Conservation (phyloP, 257 asterid species). For the Ophiorrhiza pumila region DNA sequence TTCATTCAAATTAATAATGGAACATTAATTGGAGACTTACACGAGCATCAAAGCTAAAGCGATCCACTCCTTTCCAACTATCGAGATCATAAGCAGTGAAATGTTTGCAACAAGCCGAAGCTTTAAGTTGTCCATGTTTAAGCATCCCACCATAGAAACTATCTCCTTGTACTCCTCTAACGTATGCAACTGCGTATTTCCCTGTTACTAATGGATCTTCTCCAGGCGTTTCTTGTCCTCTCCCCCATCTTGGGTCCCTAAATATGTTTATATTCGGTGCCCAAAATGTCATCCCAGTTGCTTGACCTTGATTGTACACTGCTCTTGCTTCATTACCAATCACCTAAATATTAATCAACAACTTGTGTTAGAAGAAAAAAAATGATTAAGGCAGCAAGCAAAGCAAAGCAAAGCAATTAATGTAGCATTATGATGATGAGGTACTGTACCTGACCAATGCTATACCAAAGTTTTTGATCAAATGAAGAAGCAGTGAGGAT, state of each 20-base stretch:
- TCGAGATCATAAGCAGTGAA: slow-evolving; percentile 86
- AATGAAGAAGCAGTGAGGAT: slow-evolving; percentile 84
- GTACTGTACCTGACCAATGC: slow-evolving; percentile 59
- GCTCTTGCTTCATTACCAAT: slow-evolving; percentile 74
- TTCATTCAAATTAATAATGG: too few species aligned
- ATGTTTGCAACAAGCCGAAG: slow-evolving; percentile 86
- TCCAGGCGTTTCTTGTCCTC: slow-evolving; percentile 92
- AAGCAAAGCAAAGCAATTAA: too few species aligned
- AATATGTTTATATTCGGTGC: slow-evolving; percentile 76
- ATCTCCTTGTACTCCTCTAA: slow-evolving; percentile 78
- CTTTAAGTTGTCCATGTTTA: slow-evolving; percentile 42
- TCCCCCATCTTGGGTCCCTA: slow-evolving; percentile 89
- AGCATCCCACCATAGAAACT: slow-evolving; percentile 45
- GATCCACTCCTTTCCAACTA: slow-evolving; percentile 53
- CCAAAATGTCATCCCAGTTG: slow-evolving; percentile 83
- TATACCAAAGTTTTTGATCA: slow-evolving; percentile 73
- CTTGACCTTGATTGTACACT: slow-evolving; percentile 72
- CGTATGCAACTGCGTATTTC: slow-evolving; percentile 58
- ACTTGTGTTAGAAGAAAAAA: too few species aligned
- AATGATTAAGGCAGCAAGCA: too few species aligned
- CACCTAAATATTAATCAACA: slow-evolving; percentile 48
- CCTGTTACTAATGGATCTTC: slow-evolving; percentile 64
- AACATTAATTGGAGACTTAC: too few species aligned
- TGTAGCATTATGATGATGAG: not conserved
- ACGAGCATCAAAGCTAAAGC: slow-evolving; percentile 58